Conservation (phyloP, 768 basidiomycete genomes). For the Tricholoma furcatifolium region DNA sequence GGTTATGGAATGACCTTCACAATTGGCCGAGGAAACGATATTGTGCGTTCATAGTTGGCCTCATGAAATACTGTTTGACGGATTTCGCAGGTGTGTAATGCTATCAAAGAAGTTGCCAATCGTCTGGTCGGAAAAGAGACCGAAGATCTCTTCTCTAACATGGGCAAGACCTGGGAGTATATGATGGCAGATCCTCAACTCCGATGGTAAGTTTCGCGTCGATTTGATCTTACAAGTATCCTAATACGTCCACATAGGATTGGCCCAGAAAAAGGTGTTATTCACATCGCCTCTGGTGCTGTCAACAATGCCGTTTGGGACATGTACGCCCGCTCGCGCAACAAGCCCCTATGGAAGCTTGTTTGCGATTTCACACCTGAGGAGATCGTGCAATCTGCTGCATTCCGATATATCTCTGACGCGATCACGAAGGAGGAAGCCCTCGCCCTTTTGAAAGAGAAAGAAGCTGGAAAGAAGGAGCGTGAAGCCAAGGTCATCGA, state of each 20-base stretch:
- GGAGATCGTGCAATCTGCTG: constrained; percentile 71
- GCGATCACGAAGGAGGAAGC: constrained; percentile 92
- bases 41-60: constrained; percentile 44
- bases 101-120: constrained; percentile 76
- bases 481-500: constrained; percentile 75
- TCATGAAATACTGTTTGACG: background rate
- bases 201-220: constrained; percentile 57
- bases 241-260: constrained; percentile 47
- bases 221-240: background rate
- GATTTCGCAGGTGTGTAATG: constrained; percentile 65
- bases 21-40: constrained; percentile 93
- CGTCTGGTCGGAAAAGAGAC: constrained; percentile 82
- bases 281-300: constrained; percentile 85
- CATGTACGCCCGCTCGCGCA: constrained; percentile 75
- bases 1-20: constrained; percentile 95
- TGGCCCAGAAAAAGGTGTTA: constrained; percentile 94
- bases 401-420: constrained; percentile 92
- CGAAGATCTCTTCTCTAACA: constrained; percentile 80
- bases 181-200: constrained; percentile 88
- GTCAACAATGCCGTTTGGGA: constrained; percentile 96
- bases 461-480: constrained; percentile 73
- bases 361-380: constrained; percentile 89
- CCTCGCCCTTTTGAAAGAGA: constrained; percentile 73
- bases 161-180: constrained; percentile 90
- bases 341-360: constrained; percentile 93